A percentile compares a stretch with the other conserved stretches of the same genome.
phyloP scores from a whole-genome alignment of 495 filamentous ascomycete species.

The Lindgomyces ingoldianus region DNA sequence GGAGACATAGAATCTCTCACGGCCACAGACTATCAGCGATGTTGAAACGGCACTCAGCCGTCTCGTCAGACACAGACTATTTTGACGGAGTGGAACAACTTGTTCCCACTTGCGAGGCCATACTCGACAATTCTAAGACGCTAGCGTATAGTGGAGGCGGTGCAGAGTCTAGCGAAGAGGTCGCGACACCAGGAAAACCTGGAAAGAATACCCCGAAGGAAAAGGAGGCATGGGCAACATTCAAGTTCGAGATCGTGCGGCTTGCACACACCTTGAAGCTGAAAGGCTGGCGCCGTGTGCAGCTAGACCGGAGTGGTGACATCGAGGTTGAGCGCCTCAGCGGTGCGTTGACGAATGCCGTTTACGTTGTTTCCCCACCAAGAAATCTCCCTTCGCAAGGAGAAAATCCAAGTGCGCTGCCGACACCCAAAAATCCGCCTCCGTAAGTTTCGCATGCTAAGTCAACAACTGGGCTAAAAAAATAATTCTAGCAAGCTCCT shows the following conservation, averaged over 20 bases:
- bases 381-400: conserved; percentile 50
- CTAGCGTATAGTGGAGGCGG: conserved; percentile 69
- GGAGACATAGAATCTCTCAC: conserved; percentile 32
- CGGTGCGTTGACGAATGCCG: conserved; percentile 92
- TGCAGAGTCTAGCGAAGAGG: conserved; percentile 50
- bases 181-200: conserved; percentile 44
- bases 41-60: conserved; percentile 42
- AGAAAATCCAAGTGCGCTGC: conserved; percentile 44
- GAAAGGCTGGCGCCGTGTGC: conserved; percentile 84
- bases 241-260: conserved; percentile 89
- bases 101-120: conserved; percentile 75
- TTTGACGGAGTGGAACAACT: conserved; percentile 64
- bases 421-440: conserved; percentile 54
- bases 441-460: conserved; percentile 42
- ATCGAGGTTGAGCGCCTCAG: conserved; percentile 84
- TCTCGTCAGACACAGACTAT: conserved; percentile 79
- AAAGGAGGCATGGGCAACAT: conserved; percentile 69
- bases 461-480: conserved; percentile 17
- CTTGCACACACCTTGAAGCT: conserved; percentile 84
- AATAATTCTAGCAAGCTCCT: conserved; percentile 67
- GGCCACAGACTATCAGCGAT: conserved; percentile 34
- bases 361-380: conserved; percentile 90
- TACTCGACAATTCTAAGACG: conserved; percentile 86
- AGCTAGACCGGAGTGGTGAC: conserved; percentile 67
- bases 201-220: conserved; percentile 53